A percentile compares a stretch with the other conserved stretches of the same genome.
Evolutionary conservation across 345 rosid genomes (phyloP).

Genomic region (Heritiera littoralis): DNA sequence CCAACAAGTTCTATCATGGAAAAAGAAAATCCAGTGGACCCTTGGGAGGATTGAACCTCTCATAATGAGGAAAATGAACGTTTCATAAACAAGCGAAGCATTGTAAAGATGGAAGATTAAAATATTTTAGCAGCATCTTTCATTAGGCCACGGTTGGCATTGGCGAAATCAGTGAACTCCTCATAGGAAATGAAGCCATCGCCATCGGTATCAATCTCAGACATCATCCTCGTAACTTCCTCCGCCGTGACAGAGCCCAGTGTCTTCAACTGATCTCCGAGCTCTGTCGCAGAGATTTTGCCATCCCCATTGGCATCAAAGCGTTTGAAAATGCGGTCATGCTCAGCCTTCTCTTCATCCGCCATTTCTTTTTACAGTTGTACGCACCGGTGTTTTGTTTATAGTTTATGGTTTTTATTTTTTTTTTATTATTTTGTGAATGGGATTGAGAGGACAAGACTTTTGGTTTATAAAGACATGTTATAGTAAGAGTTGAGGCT

Average conservation of each 20-base stretch:
- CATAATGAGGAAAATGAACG: neutral
- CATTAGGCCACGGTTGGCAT: constrained; percentile 70
- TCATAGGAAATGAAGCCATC: constrained; percentile 76
- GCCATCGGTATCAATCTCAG: constrained; percentile 81
- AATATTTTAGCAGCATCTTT: constrained; percentile 85
- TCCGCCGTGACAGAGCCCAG: constrained; percentile 63
- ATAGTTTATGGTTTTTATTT: neutral
- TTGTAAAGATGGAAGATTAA: constrained; percentile 14
- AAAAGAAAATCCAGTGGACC: constrained; percentile 3
- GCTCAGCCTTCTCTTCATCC: constrained; percentile 50
- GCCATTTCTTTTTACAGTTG: constrained; percentile 41
- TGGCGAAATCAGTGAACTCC: constrained; percentile 68
- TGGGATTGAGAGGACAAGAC: constrained; percentile 17
- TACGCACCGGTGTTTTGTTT: neutral
- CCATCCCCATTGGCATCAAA: constrained; percentile 84
- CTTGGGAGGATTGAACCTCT: neutral
- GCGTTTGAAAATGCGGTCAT: constrained; percentile 68
- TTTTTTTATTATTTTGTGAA: neutral
- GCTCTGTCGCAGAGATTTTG: constrained; percentile 67
- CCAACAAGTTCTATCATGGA: neutral
- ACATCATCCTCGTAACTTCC: constrained; percentile 80
- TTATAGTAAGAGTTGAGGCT: constrained; percentile 11
- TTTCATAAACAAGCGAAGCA: neutral
- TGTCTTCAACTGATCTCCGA: constrained; percentile 66
- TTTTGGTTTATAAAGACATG: neutral